These are phyloP conservation scores for Larix kaempferi DNA, from an alignment of 75 land plant genomes.

Conservation along the genomic window DNA sequence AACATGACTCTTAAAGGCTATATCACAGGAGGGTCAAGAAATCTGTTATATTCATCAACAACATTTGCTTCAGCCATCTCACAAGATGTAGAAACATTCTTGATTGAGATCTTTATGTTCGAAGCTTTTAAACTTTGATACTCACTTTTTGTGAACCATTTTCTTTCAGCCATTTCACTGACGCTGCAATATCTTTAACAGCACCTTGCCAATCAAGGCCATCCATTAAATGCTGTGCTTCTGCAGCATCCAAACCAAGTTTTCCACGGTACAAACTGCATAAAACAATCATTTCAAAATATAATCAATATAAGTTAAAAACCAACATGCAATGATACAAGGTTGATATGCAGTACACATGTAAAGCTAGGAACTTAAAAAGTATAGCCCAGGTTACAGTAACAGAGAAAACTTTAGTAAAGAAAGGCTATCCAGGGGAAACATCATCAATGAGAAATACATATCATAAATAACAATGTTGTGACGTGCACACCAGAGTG, in stretches of 20 bases:
- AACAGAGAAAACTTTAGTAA: too few species aligned
- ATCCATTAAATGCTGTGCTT: conserved; percentile 92
- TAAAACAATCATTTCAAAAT: neutral
- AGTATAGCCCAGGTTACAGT: too few species aligned
- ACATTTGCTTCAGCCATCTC: neutral
- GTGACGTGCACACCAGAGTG: neutral
- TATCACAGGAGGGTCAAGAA: neutral
- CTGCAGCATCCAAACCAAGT: conserved; percentile 86
- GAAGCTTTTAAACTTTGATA: too few species aligned
- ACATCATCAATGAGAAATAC: too few species aligned
- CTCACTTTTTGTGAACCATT: conserved; percentile 81
- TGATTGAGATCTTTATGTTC: neutral
- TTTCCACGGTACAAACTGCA: conserved; percentile 86
- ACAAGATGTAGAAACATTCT: neutral
- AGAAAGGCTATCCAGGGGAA: too few species aligned
- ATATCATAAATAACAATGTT: neutral
- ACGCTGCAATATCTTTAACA: conserved; percentile 74
- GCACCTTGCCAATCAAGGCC: conserved; percentile 89
- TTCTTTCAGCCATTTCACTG: conserved; percentile 84
- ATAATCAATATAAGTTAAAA: neutral
- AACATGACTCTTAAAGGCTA: neutral
- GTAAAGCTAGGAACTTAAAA: neutral
- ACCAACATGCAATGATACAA: neutral
- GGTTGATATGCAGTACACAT: neutral
- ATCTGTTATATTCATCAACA: neutral